Percentiles rank a stretch among this genome's conserved stretches.
phyloP scores from a whole-genome alignment of 2,329 filamentous ascomycete genomes.

The Hypoxylon rubiginosum region DNA sequence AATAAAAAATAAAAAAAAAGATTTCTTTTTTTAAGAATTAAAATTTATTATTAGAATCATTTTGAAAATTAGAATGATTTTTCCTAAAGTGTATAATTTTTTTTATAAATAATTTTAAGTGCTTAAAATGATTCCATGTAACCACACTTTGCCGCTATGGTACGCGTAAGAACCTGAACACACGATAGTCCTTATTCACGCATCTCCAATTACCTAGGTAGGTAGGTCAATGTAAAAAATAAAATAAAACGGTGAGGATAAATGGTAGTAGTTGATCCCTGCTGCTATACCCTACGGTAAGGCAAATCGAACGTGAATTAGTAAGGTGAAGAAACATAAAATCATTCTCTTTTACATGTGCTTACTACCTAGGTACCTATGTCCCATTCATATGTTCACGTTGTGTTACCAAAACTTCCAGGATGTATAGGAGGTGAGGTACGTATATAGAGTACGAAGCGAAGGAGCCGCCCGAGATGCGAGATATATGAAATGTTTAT shows the following conservation, averaged over 20 bases:
- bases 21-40: too few species aligned
- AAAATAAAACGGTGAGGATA: not conserved
- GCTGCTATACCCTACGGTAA: too few species aligned
- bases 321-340: slow-evolving; percentile 12
- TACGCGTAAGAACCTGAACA: not conserved
- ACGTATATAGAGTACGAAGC: not conserved
- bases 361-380: slow-evolving; percentile 18
- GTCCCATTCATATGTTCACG: not conserved
- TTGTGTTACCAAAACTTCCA: not conserved
- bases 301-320: not conserved
- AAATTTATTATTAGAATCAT: too few species aligned
- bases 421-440: not conserved
- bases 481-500: not conserved
- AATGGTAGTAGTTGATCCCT: not conserved
- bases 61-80: too few species aligned
- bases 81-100: too few species aligned
- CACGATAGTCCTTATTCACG: not conserved
- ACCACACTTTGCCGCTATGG: too few species aligned
- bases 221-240: not conserved
- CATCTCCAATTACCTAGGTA: not conserved
- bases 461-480: not conserved
- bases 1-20: too few species aligned
- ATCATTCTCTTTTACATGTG: not conserved
- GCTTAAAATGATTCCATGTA: too few species aligned
- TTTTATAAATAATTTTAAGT: too few species aligned